Conservation (phyloP, 306 rosid genomes). For the Spatholobus suberectus region DNA sequence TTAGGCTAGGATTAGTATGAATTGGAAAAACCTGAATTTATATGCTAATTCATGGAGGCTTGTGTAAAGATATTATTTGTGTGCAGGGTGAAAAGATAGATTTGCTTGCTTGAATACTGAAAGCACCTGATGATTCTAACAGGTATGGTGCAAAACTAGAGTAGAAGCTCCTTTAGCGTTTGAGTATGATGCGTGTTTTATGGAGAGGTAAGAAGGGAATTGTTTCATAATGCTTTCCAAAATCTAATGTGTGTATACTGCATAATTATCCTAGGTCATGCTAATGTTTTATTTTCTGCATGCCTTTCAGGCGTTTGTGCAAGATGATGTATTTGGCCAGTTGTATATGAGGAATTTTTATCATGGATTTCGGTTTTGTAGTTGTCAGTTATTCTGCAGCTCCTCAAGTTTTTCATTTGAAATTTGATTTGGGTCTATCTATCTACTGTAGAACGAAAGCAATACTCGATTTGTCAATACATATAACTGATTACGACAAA, state of each 20-base stretch:
- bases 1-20: background rate
- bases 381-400: background rate
- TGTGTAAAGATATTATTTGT: background rate
- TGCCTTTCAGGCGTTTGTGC: background rate
- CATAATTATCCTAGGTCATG: background rate
- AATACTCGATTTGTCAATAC: background rate
- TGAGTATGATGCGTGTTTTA: background rate
- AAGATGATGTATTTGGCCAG: background rate
- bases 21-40: background rate
- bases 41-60: background rate
- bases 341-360: background rate
- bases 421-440: background rate
- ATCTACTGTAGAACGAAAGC: background rate
- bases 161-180: background rate
- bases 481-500: background rate
- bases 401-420: background rate
- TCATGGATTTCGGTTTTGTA: conserved; percentile 15
- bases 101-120: background rate
- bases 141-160: background rate
- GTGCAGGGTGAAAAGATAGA: background rate
- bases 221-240: background rate
- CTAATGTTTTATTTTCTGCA: background rate
- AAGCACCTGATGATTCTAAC: background rate
- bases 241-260: background rate
- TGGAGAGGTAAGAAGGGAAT: background rate